Conservation (phyloP, 345 rosid genomes). For the Gynandropsis gynandra region DNA sequence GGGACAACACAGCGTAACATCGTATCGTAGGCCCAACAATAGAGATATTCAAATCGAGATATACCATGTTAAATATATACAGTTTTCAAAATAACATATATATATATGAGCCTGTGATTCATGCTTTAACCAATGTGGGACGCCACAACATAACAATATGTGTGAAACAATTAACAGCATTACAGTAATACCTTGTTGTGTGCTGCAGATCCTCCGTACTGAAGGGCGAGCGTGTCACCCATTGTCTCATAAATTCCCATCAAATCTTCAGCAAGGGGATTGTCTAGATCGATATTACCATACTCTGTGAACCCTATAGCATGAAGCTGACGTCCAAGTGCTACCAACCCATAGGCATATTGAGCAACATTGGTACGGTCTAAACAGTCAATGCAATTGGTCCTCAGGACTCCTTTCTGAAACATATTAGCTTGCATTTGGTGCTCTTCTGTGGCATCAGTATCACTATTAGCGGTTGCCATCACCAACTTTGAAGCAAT, state of each 20-base stretch:
- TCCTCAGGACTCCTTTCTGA: slow-evolving; percentile 84
- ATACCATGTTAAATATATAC: too few species aligned
- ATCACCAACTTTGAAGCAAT: slow-evolving; percentile 24
- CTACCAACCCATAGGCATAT: slow-evolving; percentile 74
- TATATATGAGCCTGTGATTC: too few species aligned
- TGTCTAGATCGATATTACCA: slow-evolving; percentile 49
- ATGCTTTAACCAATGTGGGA: too few species aligned
- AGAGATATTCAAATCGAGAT: too few species aligned
- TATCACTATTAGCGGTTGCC: slow-evolving; percentile 24
- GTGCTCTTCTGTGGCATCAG: slow-evolving; percentile 23
- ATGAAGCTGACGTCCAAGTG: slow-evolving; percentile 78
- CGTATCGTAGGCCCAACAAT: too few species aligned
- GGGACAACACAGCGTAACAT: too few species aligned
- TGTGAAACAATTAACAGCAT: slow-evolving; percentile 10
- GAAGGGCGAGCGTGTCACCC: slow-evolving; percentile 96
- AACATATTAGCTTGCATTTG: slow-evolving; percentile 35
- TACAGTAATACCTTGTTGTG: slow-evolving; percentile 72
- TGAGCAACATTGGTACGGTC: slow-evolving; percentile 99
- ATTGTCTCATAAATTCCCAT: slow-evolving; percentile 78
- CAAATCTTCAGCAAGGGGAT: slow-evolving; percentile 69
- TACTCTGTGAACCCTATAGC: slow-evolving; percentile 44
- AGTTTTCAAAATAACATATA: too few species aligned
- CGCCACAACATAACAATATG: too few species aligned
- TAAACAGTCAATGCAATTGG: slow-evolving; percentile 95
- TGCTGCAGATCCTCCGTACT: slow-evolving; percentile 98